Evolutionary conservation across 108 stramenopile genomes (phyloP), one percentile per base, ranked within the genome.

Genomic region (Seminavis robusta): DNA sequence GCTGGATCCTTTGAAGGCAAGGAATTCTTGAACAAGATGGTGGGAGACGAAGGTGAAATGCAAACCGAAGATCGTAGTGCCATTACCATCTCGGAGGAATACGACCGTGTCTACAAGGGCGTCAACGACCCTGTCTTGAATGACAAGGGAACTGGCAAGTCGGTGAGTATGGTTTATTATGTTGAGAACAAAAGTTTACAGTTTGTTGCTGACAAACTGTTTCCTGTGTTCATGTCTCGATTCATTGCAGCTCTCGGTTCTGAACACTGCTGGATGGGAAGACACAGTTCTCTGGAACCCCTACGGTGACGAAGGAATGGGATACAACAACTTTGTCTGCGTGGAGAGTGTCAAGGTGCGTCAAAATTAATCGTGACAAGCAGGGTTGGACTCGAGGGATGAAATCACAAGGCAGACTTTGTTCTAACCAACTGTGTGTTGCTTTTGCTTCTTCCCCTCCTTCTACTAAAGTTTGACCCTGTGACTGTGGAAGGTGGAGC

Each of bases 281-380:
- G 96, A 97, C 62, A 94, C 93, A 19, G 94, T 97, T 32, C 26
- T 97, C 30, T 97, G 96, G 96, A 92, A 76, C 60, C 96, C 96
- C 25, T 95, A 76, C 47, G 95, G 95, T 16, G 64, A 95, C 56
- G 96, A 95, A 56, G 94, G 82, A 47, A 97, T 97, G 96, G 96
- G 96, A 19, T 94, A 72, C 79, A 87, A 95, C 66, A 87, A 90
- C 71, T 97, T 97, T 66, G 86, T 97, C 20, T 97, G 96, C 58
- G 94, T 95, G 9, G 96, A 97, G 52, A 79, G 76, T 67, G 96
- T 90, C 41, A 90, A 90, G 74, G 74, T 76, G 40, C 66, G 69
- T 52, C 34, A 1, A 33, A 19, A 16, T 27, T 61, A 4, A 19
- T 19, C 9, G 13, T 9, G 45, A 13, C 45, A 19, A 9, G 13